Evolutionary conservation across 106 monocot species (phyloP).

Genomic region (Narthecium ossifragum): DNA sequence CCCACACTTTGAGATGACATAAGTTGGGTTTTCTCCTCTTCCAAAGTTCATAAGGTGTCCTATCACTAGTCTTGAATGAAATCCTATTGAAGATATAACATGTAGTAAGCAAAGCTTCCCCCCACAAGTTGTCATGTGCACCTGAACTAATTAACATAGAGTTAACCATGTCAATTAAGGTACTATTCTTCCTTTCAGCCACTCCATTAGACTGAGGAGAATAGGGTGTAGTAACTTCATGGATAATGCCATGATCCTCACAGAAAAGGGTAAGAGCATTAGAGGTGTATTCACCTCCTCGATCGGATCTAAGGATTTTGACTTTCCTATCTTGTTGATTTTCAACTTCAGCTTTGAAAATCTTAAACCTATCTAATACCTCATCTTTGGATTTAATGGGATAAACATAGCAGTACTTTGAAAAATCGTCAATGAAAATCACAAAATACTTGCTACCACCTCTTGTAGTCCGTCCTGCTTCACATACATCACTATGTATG

Average conservation of each 20-base stretch:
- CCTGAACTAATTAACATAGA: not conserved
- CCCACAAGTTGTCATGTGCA: not conserved
- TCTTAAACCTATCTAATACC: not conserved
- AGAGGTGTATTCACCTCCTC: not conserved
- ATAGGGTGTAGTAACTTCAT: not conserved
- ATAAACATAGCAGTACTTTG: not conserved
- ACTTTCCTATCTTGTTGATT: not conserved
- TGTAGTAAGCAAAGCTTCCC: not conserved
- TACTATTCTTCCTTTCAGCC: not conserved
- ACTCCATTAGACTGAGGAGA: not conserved
- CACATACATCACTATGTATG: not conserved
- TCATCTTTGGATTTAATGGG: not conserved
- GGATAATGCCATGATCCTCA: not conserved
- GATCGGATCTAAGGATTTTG: not conserved
- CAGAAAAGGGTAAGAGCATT: not conserved
- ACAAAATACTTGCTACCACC: not conserved
- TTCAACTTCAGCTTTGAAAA: not conserved
- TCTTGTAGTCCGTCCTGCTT: not conserved
- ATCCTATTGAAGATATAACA: not conserved
- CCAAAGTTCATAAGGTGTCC: not conserved
- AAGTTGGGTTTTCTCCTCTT: not conserved
- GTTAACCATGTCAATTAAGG: constrained; percentile 1
- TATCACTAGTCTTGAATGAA: not conserved
- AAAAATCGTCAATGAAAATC: not conserved
- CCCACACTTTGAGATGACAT: no score